phyloP scores from a whole-genome alignment of 805 yeast genomes.

The Danielozyma ontarioensis region DNA sequence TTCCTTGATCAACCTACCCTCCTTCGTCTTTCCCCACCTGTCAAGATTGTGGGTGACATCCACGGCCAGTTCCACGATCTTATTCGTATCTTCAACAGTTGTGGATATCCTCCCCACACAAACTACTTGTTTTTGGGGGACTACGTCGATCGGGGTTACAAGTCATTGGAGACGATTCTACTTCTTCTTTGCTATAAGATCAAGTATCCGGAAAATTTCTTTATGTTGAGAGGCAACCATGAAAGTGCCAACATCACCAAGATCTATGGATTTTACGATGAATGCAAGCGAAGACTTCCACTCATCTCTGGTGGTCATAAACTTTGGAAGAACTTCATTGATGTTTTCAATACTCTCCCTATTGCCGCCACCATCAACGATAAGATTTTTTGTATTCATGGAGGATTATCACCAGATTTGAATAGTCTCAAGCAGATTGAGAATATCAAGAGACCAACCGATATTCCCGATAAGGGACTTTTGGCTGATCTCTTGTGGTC shows the following conservation, averaged over 20 bases:
- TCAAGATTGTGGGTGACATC: slow-evolving; percentile 78
- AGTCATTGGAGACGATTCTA: slow-evolving; percentile 51
- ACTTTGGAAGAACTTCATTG: slow-evolving; percentile 49
- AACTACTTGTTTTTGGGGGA: slow-evolving; percentile 56
- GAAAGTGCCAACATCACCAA: slow-evolving; percentile 56
- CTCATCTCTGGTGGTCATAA: slow-evolving; percentile 18
- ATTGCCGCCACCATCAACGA: slow-evolving; percentile 59
- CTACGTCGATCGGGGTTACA: slow-evolving; percentile 56
- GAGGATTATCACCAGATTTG: slow-evolving; percentile 74
- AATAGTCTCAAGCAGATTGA: slow-evolving; percentile 62
- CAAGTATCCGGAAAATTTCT: slow-evolving; percentile 56
- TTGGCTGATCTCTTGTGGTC: slow-evolving; percentile 80
- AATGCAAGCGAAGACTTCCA: slow-evolving; percentile 49
- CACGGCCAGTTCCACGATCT: slow-evolving; percentile 63
- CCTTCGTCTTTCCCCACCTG: slow-evolving; percentile 67
- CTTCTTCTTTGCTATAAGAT: slow-evolving; percentile 49
- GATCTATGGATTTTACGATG: slow-evolving; percentile 58
- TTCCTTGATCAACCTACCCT: slow-evolving; percentile 62
- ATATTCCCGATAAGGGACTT: slow-evolving; percentile 75
- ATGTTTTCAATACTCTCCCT: slow-evolving; percentile 54
- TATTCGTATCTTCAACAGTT: slow-evolving; percentile 49
- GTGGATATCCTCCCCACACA: slow-evolving; percentile 56
- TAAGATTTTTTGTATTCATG: slow-evolving; percentile 55
- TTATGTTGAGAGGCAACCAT: slow-evolving; percentile 56
- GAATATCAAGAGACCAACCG: slow-evolving; percentile 73